Base-by-base conservation (phyloP, 805 yeast species). In the Metschnikowia bowlesiae region DNA sequence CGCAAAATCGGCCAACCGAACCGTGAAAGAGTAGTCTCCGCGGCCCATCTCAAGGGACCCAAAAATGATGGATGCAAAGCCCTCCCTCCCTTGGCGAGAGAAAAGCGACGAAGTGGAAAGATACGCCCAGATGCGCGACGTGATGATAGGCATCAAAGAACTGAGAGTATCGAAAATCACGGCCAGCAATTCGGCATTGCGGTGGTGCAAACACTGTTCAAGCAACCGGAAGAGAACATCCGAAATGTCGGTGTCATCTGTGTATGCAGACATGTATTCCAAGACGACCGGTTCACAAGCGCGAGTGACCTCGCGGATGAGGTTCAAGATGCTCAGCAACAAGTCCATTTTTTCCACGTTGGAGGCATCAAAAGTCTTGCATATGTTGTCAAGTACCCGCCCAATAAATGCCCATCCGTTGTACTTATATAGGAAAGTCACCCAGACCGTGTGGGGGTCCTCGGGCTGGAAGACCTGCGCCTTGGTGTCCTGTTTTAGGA, bases 351-450 rank as follows among this genome's bases (percentile, higher is more conserved):
- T 74, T 8, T 75, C 78, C 2, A 59, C 54, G 36, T 73, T 71
- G 6, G 73, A 58, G 16, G 58, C 57, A 49, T 72, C 69, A 46
- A 71, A 75, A 26, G 60, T 59, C 48, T 68, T 70, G 0, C 80
- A 72, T 8, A 85, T 66, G 55, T 85, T 85, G 56, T 87, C 90
- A 32, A 91, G 65, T 0, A 87, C 69, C 59, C 96, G 77, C 1
- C 97, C 97, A 14, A 92, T 59, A 29, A 87, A 67, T 0, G 96
- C 79, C 96, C 97, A 90, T 1, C 97, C 97, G 61, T 84, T 87
- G 63, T 84, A 89, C 3, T 77, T 75, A 62, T 85, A 81, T 29
- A 84, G 69, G 69, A 94, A 90, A 22, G 89, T 77, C 3, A 87
- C 86, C 14, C 79, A 58, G 9, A 67, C 61, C 52, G 70, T 68